Percentiles rank a stretch among this genome's conserved stretches.
These are phyloP conservation scores for Aphanomyces cochlioides DNA, from an alignment of 352 stramenopile species.

Conservation along the genomic window DNA sequence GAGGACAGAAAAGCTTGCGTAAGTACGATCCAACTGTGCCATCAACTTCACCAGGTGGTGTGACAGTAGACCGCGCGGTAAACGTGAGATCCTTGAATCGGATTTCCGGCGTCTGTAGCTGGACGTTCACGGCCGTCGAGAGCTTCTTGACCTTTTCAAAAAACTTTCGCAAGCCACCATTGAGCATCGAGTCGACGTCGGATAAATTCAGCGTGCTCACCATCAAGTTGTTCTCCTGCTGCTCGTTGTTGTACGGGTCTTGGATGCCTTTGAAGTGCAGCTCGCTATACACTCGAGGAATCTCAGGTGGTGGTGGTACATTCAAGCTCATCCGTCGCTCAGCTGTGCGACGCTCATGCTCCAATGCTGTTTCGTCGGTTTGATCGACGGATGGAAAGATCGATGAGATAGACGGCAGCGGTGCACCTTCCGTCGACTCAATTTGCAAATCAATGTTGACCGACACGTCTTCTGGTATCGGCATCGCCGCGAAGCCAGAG, in stretches of 20 bases:
- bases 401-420: not conserved
- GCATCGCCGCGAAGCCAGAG: not conserved
- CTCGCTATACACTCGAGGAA: slow-evolving; percentile 60
- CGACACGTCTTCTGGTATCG: not conserved
- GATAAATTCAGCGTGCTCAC: slow-evolving; percentile 55
- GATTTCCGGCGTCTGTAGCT: slow-evolving; percentile 30
- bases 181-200: slow-evolving; percentile 35
- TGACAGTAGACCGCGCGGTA: slow-evolving; percentile 23
- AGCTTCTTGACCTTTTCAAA: slow-evolving; percentile 33
- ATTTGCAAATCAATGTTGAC: slow-evolving; percentile 4
- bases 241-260: slow-evolving; percentile 56
- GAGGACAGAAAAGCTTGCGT: slow-evolving; percentile 34
- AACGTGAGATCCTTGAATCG: slow-evolving; percentile 28
- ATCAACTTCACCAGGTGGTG: not conserved
- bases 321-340: not conserved
- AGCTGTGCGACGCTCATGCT: not conserved
- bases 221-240: slow-evolving; percentile 39
- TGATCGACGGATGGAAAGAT: slow-evolving; percentile 3
- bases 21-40: slow-evolving; percentile 24
- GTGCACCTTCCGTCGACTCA: not conserved
- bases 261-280: slow-evolving; percentile 74
- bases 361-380: not conserved
- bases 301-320: slow-evolving; percentile 31
- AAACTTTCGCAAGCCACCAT: slow-evolving; percentile 28
- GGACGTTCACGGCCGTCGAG: slow-evolving; percentile 10